Base-by-base conservation (phyloP, 2,329 filamentous ascomycete species). In the Gremmenia infestans region DNA sequence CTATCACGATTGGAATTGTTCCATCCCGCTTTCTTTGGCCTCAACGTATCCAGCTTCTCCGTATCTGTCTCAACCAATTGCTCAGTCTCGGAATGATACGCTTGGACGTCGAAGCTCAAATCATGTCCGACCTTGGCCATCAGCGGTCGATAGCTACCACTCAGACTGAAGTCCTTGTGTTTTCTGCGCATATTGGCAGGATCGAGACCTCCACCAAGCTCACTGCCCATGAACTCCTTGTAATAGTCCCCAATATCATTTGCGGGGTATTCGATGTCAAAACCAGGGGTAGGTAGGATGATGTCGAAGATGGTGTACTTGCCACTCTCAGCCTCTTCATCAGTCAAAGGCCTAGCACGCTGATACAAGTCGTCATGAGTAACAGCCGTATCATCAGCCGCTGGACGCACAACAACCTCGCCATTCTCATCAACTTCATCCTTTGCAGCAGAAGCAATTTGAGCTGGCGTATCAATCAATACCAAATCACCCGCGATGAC, bases 261-360 rank as follows among this genome's bases (percentile, higher is more conserved):
- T 22, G 78, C 70, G 0, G 94, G 94, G 69, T 97, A 99, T 37
- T 89, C 72, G 40, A 97, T 82, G 65, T 96, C 91, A 74, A 86
- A 97, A 17, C 94, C 94, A 0, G 94, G 94, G n/a, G 88, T 86
- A 3, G 95, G 93, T 2, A 99, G 79, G 12, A 99, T 92, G 59
- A 97, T 70, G 68, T 99, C 94, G 67, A 89, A 91, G 65, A 99
- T 88, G 39, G 80, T 83, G 72, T 87, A 97, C 56, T 81, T 79
- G 11, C 90, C 91, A 61, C 84, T 89, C 25, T 80, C 78, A 2
- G 85, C 89, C 70, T 99, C 94, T n/a, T 87, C 85, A 4, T 82
- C 82, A 2, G 85, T 88, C 14, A 99, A 76, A 0, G 85, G 73
- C 14, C 91, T 85, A 1, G 91, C 92, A 37, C 88, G 85, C 60